Evolutionary conservation across 331 rosid genomes (phyloP).

Genomic region (Pyracantha coccinea): DNA sequence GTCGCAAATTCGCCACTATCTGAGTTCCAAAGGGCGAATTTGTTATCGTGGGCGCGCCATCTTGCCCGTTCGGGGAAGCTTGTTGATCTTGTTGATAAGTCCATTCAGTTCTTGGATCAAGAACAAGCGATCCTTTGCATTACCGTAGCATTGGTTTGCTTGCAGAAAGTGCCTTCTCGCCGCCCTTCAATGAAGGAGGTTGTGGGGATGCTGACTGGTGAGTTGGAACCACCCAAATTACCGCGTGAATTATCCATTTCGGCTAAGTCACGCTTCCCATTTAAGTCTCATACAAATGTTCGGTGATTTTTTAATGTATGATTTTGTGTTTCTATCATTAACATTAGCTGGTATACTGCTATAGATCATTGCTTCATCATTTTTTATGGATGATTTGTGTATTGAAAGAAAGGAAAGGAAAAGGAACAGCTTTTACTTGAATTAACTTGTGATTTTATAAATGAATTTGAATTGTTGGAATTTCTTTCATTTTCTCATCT

Average conservation of each 20-base stretch:
- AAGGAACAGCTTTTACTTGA: not conserved
- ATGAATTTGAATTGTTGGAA: not conserved
- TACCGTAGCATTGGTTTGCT: conserved; percentile 73
- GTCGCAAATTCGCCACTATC: conserved; percentile 74
- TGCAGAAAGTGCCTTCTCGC: conserved; percentile 68
- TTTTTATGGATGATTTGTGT: conserved; percentile 20
- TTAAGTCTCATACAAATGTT: conserved; percentile 44
- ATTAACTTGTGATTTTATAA: not conserved
- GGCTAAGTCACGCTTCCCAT: conserved; percentile 60
- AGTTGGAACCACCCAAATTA: conserved; percentile 55
- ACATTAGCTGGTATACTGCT: conserved; percentile 4
- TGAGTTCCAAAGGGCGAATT: conserved; percentile 76
- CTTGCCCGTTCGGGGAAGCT: conserved; percentile 83
- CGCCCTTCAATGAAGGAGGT: conserved; percentile 88
- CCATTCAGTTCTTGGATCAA: conserved; percentile 43
- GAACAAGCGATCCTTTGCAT: conserved; percentile 82
- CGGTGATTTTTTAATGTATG: conserved; percentile 32
- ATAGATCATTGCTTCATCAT: conserved; percentile 18
- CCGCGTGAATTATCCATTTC: conserved; percentile 75
- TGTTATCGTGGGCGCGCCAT: conserved; percentile 85
- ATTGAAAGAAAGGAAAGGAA: conserved; percentile 3
- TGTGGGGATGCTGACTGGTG: conserved; percentile 78
- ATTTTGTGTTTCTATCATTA: not conserved
- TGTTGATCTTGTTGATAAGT: conserved; percentile 70
- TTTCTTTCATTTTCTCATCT: not conserved